Conservation (phyloP, 495 filamentous ascomycete genomes). For the Pseudoneurospora amorphoporcata region DNA sequence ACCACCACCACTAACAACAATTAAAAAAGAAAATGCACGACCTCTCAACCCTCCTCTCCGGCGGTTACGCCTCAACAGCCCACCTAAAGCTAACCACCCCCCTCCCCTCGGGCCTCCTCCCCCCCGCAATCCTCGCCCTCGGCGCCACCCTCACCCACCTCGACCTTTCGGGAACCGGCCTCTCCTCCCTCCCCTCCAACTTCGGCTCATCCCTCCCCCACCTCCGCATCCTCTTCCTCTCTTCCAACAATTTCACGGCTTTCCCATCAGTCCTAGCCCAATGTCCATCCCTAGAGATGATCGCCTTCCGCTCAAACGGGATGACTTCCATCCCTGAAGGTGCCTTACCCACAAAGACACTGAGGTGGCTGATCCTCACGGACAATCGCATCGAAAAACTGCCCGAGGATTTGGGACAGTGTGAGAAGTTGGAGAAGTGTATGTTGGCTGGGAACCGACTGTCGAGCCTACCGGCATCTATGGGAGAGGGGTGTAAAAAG, state of each 20-base stretch:
- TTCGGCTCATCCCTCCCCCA: conserved; percentile 27
- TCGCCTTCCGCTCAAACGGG: conserved; percentile 35
- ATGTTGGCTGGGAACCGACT: conserved; percentile 35
- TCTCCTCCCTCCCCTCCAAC: conserved; percentile 28
- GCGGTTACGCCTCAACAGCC: conserved; percentile 21
- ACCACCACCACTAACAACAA: not conserved
- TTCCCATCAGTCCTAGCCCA: conserved; percentile 31
- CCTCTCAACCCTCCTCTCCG: conserved; percentile 14
- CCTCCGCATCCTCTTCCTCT: conserved; percentile 35
- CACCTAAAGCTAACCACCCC: conserved; percentile 28
- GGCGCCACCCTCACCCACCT: conserved; percentile 31
- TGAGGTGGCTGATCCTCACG: conserved; percentile 37
- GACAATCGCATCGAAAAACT: conserved; percentile 28
- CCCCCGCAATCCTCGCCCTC: conserved; percentile 29
- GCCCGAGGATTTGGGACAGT: conserved; percentile 29
- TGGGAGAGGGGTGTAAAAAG: conserved; percentile 28
- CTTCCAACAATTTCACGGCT: conserved; percentile 32
- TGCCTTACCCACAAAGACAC: conserved; percentile 22
- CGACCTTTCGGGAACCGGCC: conserved; percentile 34
- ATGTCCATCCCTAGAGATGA: conserved; percentile 34
- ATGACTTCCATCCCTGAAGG: conserved; percentile 33
- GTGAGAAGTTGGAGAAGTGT: conserved; percentile 30
- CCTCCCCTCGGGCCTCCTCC: conserved; percentile 12
- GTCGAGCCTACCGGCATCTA: conserved; percentile 23
- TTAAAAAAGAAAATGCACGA: conserved; percentile 14